These are phyloP conservation scores for Aulographum hederae DNA, from an alignment of 2,329 filamentous ascomycete genomes.

Conservation along the genomic window DNA sequence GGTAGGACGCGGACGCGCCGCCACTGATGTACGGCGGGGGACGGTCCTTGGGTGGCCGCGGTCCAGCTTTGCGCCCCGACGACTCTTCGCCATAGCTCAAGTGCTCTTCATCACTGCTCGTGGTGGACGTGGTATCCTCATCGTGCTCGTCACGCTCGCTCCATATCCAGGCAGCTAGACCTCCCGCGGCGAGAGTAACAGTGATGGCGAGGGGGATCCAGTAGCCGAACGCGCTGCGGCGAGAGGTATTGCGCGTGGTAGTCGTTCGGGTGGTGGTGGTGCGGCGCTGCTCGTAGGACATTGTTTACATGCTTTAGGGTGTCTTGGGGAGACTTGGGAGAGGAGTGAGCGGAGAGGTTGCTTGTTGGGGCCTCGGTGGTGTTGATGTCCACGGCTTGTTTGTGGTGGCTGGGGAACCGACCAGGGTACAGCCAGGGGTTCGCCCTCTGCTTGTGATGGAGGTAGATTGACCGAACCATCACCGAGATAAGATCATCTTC, in stretches of 20 bases:
- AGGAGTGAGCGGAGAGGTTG: too few species aligned
- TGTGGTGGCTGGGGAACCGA: too few species aligned
- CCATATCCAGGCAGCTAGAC: conserved; percentile 84
- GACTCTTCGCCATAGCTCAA: conserved; percentile 25
- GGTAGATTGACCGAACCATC: too few species aligned
- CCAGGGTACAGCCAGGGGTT: too few species aligned
- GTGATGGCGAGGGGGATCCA: conserved; percentile 82
- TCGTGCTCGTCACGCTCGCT: conserved; percentile 66
- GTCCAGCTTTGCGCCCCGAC: background rate
- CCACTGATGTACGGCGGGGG: background rate
- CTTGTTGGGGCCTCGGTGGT: too few species aligned
- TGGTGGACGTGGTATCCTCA: conserved; percentile 46
- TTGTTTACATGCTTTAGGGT: conserved; percentile 6
- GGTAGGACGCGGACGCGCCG: background rate
- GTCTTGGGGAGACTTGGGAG: too few species aligned
- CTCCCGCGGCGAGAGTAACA: conserved; percentile 70
- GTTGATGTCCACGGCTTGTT: too few species aligned
- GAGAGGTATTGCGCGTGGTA: too few species aligned
- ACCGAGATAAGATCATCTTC: too few species aligned
- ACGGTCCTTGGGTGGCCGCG: background rate
- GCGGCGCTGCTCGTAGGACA: conserved; percentile 34
- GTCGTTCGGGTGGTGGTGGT: conserved; percentile 22
- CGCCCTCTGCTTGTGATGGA: too few species aligned
- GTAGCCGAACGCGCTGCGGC: conserved; percentile 39
- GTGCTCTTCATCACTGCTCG: conserved; percentile 27